A percentile compares a stretch with the other conserved stretches of the same genome.
These are phyloP conservation scores for Tillandsia fasciculata DNA, from an alignment of 176 grass and related monocot genomes.

Conservation along the genomic window DNA sequence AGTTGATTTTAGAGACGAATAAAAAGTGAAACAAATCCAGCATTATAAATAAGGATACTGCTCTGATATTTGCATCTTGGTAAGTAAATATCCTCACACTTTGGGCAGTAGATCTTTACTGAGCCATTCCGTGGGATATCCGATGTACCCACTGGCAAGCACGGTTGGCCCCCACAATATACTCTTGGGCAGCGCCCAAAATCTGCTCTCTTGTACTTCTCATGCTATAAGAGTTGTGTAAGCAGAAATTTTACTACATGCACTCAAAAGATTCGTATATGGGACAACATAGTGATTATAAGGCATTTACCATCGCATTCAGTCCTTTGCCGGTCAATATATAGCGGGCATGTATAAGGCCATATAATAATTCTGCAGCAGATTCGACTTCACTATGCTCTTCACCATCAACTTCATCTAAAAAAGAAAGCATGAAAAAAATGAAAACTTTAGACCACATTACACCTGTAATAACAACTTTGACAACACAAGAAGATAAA, in stretches of 20 bases:
- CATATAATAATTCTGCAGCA: conserved; percentile 19
- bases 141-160: conserved; percentile 16
- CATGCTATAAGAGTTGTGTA: conserved; percentile 7
- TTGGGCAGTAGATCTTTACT: conserved; percentile 19
- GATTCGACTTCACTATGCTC: conserved; percentile 16
- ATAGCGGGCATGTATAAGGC: conserved; percentile 23
- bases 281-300: neutral
- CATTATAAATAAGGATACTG: conserved; percentile 14
- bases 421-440: neutral
- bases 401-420: conserved; percentile 12
- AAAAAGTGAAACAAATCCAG: neutral
- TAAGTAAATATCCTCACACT: conserved; percentile 21
- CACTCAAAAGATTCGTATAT: neutral
- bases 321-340: conserved; percentile 16
- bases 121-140: conserved; percentile 17
- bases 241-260: neutral
- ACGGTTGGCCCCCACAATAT: conserved; percentile 16
- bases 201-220: conserved; percentile 16
- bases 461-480: neutral
- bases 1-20: neutral
- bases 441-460: neutral
- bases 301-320: conserved; percentile 12
- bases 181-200: conserved; percentile 21
- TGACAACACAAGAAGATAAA: neutral
- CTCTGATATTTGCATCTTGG: conserved; percentile 21